Conservation (phyloP, 495 filamentous ascomycete species). For the Massariosphaeria phaeospora region DNA sequence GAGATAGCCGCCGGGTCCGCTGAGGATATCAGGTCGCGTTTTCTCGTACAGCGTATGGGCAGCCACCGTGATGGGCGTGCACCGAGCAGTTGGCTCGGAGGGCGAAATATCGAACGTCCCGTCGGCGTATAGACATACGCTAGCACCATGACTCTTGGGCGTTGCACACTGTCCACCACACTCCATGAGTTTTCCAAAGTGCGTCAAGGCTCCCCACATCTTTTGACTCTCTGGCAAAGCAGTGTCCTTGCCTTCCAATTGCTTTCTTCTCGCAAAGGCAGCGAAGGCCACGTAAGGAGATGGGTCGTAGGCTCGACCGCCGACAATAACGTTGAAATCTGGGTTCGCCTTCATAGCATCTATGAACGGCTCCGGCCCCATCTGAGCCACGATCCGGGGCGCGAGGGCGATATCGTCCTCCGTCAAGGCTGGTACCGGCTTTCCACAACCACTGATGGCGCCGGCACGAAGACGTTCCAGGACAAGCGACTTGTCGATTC, state of each 20-base stretch:
- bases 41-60: constrained; percentile 53
- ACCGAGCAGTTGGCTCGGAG: constrained; percentile 34
- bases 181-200: constrained; percentile 55
- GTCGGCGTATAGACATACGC: constrained; percentile 40
- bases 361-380: constrained; percentile 36
- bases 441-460: constrained; percentile 35
- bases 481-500: constrained; percentile 38
- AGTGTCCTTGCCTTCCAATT: background rate
- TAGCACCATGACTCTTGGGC: constrained; percentile 43
- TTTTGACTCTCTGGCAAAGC: background rate
- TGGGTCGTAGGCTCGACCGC: constrained; percentile 50
- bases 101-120: constrained; percentile 47
- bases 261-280: constrained; percentile 27
- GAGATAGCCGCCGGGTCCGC: constrained; percentile 47
- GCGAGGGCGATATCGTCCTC: constrained; percentile 41
- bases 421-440: constrained; percentile 41
- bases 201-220: constrained; percentile 38
- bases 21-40: constrained; percentile 44
- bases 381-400: constrained; percentile 27
- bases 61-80: constrained; percentile 46
- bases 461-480: constrained; percentile 32
- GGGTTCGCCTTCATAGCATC: constrained; percentile 42
- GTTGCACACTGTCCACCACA: constrained; percentile 48
- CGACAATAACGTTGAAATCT: constrained; percentile 44
- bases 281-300: constrained; percentile 47